Base-by-base conservation (phyloP, 345 rosid species). In the Anacardium occidentale region DNA sequence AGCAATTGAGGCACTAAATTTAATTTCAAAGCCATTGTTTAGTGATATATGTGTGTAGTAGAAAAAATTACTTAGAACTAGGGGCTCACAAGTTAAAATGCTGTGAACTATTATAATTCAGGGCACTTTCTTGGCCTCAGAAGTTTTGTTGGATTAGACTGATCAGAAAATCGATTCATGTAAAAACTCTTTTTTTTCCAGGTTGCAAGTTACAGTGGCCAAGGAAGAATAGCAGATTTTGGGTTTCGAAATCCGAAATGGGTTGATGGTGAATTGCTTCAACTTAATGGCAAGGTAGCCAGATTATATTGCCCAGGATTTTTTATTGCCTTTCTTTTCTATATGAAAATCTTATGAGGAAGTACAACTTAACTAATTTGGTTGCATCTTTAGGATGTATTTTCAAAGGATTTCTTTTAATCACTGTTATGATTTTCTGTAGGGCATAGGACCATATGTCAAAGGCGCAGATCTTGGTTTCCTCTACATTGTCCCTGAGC, bases 401-500 rank as follows among this genome's bases (percentile, higher is more conserved):
- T 72, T 56, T 26, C 40, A 9, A 61, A 34, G n/a, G 51, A 9
- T 24, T 17, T 20, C 11, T 8, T 59, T 6, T 22, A 47, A 63
- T 15, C 45, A 54, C 22, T 48, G 34, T 65, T 51, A 32, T 56
- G 62, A 67, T 64, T 56, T 44, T 63, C 42, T 72, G 21, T 68
- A 94, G 97, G 98, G 98, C 65, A 81, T 88, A 76, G 92, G 90
- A 78, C 93, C 93, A 24, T 92, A 85, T 71, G 79, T 85, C 65
- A 92, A 85, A 55, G 97, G 96, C 10, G 97, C 91, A 34, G 98
- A 94, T 82, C 92, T 94, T 20, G 98, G 98, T 61, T 92, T 94
- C 84, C 84, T 94, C 15, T 87, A 94, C 60, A 71, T 84, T 29
- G 91, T 91, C 68, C 96, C 98, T 5, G 92, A 87, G 79, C 92